Evolutionary conservation across 2,329 filamentous ascomycete genomes (phyloP).

Genomic region (Colletotrichum tropicale): DNA sequence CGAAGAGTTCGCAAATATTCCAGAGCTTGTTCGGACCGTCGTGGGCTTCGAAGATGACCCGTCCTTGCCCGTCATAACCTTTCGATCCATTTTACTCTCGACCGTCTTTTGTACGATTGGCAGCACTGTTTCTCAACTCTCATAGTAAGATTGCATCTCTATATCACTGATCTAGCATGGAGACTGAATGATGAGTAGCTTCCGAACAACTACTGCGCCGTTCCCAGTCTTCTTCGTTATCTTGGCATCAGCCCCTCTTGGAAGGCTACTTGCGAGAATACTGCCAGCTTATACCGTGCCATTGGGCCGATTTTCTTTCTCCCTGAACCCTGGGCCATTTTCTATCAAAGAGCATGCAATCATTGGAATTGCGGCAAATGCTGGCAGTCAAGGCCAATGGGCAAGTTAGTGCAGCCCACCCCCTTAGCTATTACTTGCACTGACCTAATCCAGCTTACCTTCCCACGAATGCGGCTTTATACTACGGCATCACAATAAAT

Average conservation of each 20-base stretch:
- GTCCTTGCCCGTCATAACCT: conserved; percentile 59
- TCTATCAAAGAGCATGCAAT: conserved; percentile 63
- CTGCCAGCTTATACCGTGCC: conserved; percentile 54
- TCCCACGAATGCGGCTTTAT: conserved; percentile 54
- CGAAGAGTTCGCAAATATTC: conserved; percentile 12
- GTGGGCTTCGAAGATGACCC: conserved; percentile 64
- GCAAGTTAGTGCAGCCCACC: neutral
- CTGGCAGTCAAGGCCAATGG: conserved; percentile 16
- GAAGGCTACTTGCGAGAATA: conserved; percentile 54
- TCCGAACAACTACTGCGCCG: conserved; percentile 59
- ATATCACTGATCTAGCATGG: neutral
- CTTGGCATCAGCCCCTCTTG: conserved; percentile 60
- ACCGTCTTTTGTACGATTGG: conserved; percentile 3
- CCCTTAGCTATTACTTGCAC: fast-evolving
- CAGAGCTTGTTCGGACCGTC: conserved; percentile 51
- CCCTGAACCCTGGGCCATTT: conserved; percentile 60
- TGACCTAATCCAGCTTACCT: neutral
- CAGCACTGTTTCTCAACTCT: conserved; percentile 6
- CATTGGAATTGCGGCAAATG: conserved; percentile 55
- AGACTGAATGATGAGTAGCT: conserved; percentile 53
- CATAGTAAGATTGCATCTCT: neutral
- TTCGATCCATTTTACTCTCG: conserved; percentile 64
- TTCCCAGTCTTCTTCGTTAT: conserved; percentile 69
- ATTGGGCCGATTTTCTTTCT: conserved; percentile 53
- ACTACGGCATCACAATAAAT: conserved; percentile 57